Base-by-base conservation (phyloP, 2,329 filamentous ascomycete genomes). In the Talaromyces sp. region DNA sequence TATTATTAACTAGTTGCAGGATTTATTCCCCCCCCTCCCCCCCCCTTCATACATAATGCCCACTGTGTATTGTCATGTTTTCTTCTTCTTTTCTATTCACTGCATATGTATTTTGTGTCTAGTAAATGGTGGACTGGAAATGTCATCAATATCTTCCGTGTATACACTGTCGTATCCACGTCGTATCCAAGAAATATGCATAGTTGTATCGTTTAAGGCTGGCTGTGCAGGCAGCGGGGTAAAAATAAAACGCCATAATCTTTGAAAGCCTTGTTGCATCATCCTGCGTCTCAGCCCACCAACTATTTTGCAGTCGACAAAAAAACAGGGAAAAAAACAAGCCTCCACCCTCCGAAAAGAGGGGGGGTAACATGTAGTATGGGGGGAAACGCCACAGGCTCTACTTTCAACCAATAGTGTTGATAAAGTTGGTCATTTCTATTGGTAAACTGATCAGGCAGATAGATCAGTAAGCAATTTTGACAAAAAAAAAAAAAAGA, bases 301-400 rank as follows among this genome's bases (percentile, higher is more conserved):
- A 30, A 27, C 18, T 52, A 51, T 23, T 23, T 23, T 23, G 23
- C 23, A 23, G 23, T 31, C 73, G 75, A 10, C 78, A 68, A 36
- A 74, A 75, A 33, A 78, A 60, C 57, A 78, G 36, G 36, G 23
- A 23, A 23, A 40, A 40, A 40, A 40, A 5, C 16, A 2, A 40
- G 36, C 14, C 36, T 14, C 36, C 36, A 14, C 16, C 16, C 16
- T 36, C 14, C 34, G 5, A 12, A 5, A 5, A 14, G 10, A 34
- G 33, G 10, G 33, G 33, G 33, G 9, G 9, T 34, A 34, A 12
- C 23, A 12, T 4, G 33, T 34, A 12, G 33, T 34, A 34, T 12
- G 10, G 33, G 33, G 16, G 5, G n/a, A 14, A 40, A n/a, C 36
- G 36, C 36, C 36, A 40, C 36, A n/a, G 23, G 8, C 14, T 40